phyloP scores from a whole-genome alignment of 192 early-diverging fungal genomes.

The Backusella tuberculispora region DNA sequence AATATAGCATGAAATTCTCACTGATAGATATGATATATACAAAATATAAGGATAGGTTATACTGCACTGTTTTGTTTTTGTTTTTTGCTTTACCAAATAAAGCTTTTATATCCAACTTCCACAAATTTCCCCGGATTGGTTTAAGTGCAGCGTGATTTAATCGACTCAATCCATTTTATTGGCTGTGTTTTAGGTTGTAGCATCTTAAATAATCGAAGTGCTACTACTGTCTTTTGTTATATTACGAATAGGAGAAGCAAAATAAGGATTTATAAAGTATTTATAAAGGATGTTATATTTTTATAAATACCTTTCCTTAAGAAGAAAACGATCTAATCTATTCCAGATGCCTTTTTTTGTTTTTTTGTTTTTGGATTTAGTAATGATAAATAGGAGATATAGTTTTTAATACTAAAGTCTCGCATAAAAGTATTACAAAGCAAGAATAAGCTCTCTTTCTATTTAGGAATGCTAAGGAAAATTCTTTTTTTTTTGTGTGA shows the following conservation, averaged over 20 bases:
- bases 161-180: neutral
- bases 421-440: constrained; percentile 6
- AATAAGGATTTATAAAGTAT: neutral
- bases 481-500: neutral
- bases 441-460: neutral
- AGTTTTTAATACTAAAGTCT: neutral
- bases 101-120: neutral
- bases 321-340: neutral
- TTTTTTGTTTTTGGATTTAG: neutral
- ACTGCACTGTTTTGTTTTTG: neutral
- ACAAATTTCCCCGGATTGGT: neutral
- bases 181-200: constrained; percentile 8
- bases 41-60: neutral
- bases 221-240: neutral
- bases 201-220: neutral
- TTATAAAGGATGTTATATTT: neutral
- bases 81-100: constrained; percentile 2
- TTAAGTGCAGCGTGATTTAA: neutral
- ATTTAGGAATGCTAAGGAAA: neutral
- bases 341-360: neutral
- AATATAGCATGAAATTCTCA: constrained; percentile 5
- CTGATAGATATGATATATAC: constrained; percentile 7
- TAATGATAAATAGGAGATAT: neutral
- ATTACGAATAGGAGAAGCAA: neutral
- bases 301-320: constrained; percentile 3